Evolutionary conservation across 164 flowering plant genomes (phyloP).

Genomic region (Annona cherimola): DNA sequence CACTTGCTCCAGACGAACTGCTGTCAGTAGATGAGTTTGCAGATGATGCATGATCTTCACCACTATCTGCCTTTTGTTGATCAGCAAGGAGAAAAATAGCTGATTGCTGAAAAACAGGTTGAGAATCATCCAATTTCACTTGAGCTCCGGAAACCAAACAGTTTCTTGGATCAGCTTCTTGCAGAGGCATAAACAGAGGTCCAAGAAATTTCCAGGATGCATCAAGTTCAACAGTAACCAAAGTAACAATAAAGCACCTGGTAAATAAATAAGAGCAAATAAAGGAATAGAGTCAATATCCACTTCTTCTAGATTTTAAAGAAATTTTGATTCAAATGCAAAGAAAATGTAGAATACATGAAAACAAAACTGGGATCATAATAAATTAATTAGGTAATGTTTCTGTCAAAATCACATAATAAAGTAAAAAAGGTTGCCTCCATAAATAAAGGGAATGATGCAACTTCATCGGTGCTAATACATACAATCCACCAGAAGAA

Average conservation of each 20-base stretch:
- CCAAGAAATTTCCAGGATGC: slow-evolving; percentile 24
- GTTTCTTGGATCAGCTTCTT: slow-evolving; percentile 12
- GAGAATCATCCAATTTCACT: slow-evolving; percentile 27
- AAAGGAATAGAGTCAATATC: neutral
- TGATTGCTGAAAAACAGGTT: slow-evolving; percentile 17
- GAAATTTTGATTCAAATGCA: neutral
- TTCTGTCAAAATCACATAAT: neutral
- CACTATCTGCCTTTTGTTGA: slow-evolving; percentile 11
- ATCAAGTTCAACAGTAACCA: slow-evolving; percentile 19
- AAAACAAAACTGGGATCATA: too few species aligned
- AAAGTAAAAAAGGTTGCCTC: neutral
- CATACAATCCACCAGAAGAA: too few species aligned
- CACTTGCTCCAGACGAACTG: slow-evolving; percentile 21
- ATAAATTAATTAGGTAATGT: too few species aligned
- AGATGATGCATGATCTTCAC: slow-evolving; percentile 17
- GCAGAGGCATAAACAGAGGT: slow-evolving; percentile 21
- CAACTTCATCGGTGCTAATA: neutral
- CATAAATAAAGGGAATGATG: neutral
- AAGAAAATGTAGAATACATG: too few species aligned
- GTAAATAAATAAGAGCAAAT: slow-evolving; percentile 1
- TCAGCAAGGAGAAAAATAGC: slow-evolving; percentile 17
- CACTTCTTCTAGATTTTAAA: neutral
- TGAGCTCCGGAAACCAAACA: slow-evolving; percentile 16
- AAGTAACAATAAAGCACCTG: slow-evolving; percentile 32
- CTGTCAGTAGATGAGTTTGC: slow-evolving; percentile 18